Evolutionary conservation across 192 early-diverging fungal species (phyloP).

Genomic region (Podila verticillata): DNA sequence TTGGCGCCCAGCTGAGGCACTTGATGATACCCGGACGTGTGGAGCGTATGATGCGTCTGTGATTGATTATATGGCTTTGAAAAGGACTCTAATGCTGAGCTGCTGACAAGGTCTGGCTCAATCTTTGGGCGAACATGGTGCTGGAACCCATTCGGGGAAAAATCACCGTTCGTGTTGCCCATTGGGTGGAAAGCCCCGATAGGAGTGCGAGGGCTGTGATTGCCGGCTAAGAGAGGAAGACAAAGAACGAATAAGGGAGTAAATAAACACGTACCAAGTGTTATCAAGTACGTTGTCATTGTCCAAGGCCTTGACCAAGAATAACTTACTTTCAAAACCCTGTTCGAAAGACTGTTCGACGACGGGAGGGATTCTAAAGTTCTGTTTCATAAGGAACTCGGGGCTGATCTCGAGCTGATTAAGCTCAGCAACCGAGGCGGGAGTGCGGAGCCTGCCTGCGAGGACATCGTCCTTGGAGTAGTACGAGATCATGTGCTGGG

Average conservation of each 20-base stretch:
- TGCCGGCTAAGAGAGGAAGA: slow-evolving; percentile 4
- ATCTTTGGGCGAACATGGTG: slow-evolving; percentile 31
- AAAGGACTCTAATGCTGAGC: slow-evolving; percentile 19
- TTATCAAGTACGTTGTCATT: not conserved
- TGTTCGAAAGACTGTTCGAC: slow-evolving; percentile 53
- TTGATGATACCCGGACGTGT: slow-evolving; percentile 18
- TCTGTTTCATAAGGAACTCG: slow-evolving; percentile 66
- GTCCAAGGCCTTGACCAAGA: not conserved
- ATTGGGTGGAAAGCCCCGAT: slow-evolving; percentile 16
- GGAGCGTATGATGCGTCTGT: slow-evolving; percentile 14
- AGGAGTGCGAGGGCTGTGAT: slow-evolving; percentile 41
- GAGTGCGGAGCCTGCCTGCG: slow-evolving; percentile 58
- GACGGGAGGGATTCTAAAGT: slow-evolving; percentile 65
- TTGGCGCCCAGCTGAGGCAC: not conserved
- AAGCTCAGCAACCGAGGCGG: slow-evolving; percentile 61
- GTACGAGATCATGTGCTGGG: slow-evolving; percentile 68
- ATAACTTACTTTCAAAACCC: slow-evolving; percentile 37
- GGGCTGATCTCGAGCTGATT: slow-evolving; percentile 64
- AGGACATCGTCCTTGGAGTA: slow-evolving; percentile 67
- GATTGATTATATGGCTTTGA: slow-evolving; percentile 26
- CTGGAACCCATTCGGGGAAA: slow-evolving; percentile 17
- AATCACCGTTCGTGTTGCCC: slow-evolving; percentile 9
- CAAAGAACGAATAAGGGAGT: not conserved
- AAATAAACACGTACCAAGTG: not conserved
- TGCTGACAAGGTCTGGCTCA: slow-evolving; percentile 9